Conservation (phyloP, 1,139 yeast species). For the Suhomyces atakaporum region DNA sequence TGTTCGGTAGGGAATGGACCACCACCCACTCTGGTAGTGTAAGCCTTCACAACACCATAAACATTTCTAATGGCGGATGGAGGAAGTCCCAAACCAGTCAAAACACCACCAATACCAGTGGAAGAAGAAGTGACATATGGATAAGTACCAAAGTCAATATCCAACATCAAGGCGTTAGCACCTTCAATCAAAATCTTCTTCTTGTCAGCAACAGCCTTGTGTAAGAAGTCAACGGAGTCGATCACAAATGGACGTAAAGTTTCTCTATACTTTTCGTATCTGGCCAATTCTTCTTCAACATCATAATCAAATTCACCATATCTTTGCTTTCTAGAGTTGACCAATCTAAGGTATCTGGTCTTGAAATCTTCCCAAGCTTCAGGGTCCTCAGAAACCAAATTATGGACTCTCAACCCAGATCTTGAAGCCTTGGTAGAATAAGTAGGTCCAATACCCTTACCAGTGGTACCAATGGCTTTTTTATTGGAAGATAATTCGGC, state of each 20-base stretch:
- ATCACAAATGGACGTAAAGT: constrained; percentile 85
- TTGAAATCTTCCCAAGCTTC: constrained; percentile 94
- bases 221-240: constrained; percentile 89
- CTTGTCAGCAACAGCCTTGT: constrained; percentile 71
- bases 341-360: constrained; percentile 70
- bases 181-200: constrained; percentile 95
- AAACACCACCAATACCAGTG: constrained; percentile 97
- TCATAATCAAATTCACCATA: constrained; percentile 94
- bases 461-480: constrained; percentile 96
- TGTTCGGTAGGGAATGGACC: constrained; percentile 99
- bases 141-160: constrained; percentile 96
- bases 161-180: constrained; percentile 97
- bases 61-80: constrained; percentile 78
- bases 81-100: constrained; percentile 95
- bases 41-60: constrained; percentile 97
- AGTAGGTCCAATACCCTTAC: constrained; percentile 99
- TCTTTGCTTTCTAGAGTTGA: constrained; percentile 79
- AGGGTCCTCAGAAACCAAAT: constrained; percentile 84
- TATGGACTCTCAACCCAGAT: constrained; percentile 96
- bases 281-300: constrained; percentile 72
- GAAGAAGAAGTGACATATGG: constrained; percentile 96
- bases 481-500: constrained; percentile 80
- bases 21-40: constrained; percentile 98
- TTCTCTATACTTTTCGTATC: constrained; percentile 75
- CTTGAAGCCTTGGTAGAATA: constrained; percentile 96